These are phyloP conservation scores for Arachnomyces sp. DNA, from an alignment of 2,329 filamentous ascomycete species.

Conservation along the genomic window DNA sequence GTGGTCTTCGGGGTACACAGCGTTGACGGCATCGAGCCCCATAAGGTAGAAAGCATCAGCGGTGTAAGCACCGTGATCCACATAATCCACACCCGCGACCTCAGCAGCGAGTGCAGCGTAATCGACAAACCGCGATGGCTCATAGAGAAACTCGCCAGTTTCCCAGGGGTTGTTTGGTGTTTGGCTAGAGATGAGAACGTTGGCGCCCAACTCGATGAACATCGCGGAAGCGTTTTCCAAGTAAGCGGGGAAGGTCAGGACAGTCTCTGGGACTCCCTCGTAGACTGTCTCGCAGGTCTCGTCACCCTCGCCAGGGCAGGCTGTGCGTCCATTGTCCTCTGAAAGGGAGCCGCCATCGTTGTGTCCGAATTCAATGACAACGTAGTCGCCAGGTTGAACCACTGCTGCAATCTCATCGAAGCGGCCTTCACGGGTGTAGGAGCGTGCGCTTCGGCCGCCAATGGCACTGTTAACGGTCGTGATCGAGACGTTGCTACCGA, in stretches of 20 bases:
- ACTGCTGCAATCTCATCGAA: slow-evolving; percentile 50
- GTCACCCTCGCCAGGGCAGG: slow-evolving; percentile 47
- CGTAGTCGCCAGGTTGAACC: slow-evolving; percentile 53
- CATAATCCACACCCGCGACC: slow-evolving; percentile 42
- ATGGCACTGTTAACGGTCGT: slow-evolving; percentile 57
- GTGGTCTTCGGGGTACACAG: slow-evolving; percentile 52
- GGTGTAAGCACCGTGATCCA: slow-evolving; percentile 54
- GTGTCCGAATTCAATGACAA: slow-evolving; percentile 64
- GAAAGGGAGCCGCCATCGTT: slow-evolving; percentile 57
- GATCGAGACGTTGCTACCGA: slow-evolving; percentile 43
- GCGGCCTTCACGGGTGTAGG: slow-evolving; percentile 57
- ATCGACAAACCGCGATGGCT: slow-evolving; percentile 46
- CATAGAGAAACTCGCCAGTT: slow-evolving; percentile 43
- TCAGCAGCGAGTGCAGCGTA: slow-evolving; percentile 45
- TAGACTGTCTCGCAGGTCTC: slow-evolving; percentile 49
- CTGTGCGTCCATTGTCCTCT: slow-evolving; percentile 53
- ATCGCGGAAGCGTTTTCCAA: slow-evolving; percentile 48
- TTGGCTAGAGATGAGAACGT: slow-evolving; percentile 50
- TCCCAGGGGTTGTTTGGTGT: slow-evolving; percentile 60
- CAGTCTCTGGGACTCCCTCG: slow-evolving; percentile 45
- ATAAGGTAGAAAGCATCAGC: slow-evolving; percentile 46
- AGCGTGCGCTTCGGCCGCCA: slow-evolving; percentile 57
- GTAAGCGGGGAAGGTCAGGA: slow-evolving; percentile 55
- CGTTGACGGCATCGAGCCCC: slow-evolving; percentile 43
- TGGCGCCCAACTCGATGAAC: slow-evolving; percentile 50